Percentiles rank a stretch among this genome's conserved stretches.
These are phyloP conservation scores for Acaromyces ingoldii DNA, from an alignment of 1,284 basidiomycete species.

Conservation along the genomic window DNA sequence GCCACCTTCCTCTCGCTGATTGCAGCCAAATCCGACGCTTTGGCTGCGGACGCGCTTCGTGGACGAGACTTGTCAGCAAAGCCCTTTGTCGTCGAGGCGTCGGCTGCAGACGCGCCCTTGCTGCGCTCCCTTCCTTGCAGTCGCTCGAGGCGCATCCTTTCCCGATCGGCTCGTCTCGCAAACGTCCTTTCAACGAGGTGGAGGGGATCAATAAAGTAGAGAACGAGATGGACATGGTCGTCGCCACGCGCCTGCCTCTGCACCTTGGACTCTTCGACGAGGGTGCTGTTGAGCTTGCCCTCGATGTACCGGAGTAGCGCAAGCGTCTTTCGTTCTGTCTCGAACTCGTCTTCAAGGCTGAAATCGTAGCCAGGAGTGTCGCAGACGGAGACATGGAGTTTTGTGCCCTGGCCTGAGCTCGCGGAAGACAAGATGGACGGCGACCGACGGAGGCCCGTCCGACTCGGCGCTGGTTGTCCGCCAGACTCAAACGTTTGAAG, in stretches of 20 bases:
- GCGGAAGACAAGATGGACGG: neutral
- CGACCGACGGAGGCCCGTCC: neutral
- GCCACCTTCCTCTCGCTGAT: no score
- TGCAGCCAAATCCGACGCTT: no score
- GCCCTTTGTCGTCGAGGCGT: neutral
- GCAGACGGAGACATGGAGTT: neutral
- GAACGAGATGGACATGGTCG: neutral
- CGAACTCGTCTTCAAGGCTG: slow-evolving; percentile 4
- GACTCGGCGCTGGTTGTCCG: neutral
- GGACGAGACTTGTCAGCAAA: neutral
- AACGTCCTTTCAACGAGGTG: neutral
- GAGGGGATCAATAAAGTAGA: slow-evolving; percentile 2
- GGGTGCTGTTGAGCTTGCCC: neutral
- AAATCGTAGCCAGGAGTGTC: slow-evolving; percentile 6
- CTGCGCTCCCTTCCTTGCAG: neutral
- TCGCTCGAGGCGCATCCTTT: neutral
- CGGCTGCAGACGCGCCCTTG: neutral
- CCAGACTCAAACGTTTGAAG: neutral
- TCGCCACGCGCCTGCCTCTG: neutral
- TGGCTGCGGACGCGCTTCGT: neutral
- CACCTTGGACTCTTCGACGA: slow-evolving; percentile 1
- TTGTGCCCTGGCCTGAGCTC: neutral
- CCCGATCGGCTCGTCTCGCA: neutral
- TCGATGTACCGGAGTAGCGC: neutral
- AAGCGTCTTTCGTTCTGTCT: neutral